phyloP scores from a whole-genome alignment of 805 yeast species.

The Saccharomycopsis selenospora region DNA sequence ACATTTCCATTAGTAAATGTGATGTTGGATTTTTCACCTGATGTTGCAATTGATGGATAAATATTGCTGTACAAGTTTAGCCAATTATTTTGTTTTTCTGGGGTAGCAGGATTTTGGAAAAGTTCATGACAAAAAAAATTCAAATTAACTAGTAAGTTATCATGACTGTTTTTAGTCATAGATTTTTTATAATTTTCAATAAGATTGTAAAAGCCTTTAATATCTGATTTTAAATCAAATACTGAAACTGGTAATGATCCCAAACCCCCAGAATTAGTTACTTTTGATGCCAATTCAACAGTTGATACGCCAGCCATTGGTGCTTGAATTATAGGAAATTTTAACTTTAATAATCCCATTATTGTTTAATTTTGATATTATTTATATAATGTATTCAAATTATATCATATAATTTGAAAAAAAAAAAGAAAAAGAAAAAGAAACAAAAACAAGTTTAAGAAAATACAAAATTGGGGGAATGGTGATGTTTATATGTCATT shows the following conservation, averaged over 20 bases:
- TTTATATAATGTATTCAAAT: too few relatives aligned
- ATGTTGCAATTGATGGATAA: constrained; percentile 6
- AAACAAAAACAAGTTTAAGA: too few relatives aligned
- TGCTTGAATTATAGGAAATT: constrained; percentile 43
- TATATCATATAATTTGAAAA: too few relatives aligned
- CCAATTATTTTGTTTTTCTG: constrained; percentile 24
- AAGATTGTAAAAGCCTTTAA: neutral
- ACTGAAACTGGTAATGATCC: constrained; percentile 37
- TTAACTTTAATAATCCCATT: too few relatives aligned
- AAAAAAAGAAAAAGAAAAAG: too few relatives aligned
- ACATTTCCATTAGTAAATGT: constrained; percentile 17
- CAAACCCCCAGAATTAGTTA: constrained; percentile 39
- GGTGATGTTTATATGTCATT: too few relatives aligned
- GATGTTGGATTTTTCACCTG: neutral
- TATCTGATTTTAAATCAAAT: constrained; percentile 24
- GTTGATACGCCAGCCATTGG: constrained; percentile 58
- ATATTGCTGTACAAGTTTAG: constrained; percentile 17
- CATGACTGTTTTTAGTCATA: neutral
- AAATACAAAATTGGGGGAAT: too few relatives aligned
- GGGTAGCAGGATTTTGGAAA: constrained; percentile 15
- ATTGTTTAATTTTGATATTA: too few relatives aligned
- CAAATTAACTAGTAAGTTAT: constrained; percentile 30
- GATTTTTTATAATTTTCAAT: neutral
- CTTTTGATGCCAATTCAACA: constrained; percentile 36
- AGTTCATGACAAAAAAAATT: constrained; percentile 42